Percentiles rank a stretch among this genome's conserved stretches.
Evolutionary conservation across 2,329 filamentous ascomycete genomes (phyloP).

Genomic region (Aureobasidium sp.): DNA sequence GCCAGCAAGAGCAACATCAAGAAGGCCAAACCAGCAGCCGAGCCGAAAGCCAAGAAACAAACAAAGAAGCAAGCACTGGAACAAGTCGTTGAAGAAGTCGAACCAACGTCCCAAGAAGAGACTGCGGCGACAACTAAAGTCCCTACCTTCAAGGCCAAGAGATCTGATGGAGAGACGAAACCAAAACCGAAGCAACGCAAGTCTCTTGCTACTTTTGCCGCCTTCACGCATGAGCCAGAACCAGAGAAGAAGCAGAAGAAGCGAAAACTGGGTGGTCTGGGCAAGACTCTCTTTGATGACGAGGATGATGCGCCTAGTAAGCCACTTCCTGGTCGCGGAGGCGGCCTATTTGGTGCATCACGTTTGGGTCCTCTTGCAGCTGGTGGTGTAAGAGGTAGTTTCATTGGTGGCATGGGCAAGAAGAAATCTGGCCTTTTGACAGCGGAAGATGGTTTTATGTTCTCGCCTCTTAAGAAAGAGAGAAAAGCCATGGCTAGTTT

Average conservation of each 20-base stretch:
- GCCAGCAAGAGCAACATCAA: slow-evolving; percentile 37
- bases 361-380: slow-evolving; percentile 27
- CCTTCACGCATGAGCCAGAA: slow-evolving; percentile 28
- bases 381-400: slow-evolving; percentile 21
- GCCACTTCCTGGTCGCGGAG: slow-evolving; percentile 19
- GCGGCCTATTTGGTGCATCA: slow-evolving; percentile 25
- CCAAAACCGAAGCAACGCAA: slow-evolving; percentile 32
- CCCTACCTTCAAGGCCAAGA: slow-evolving; percentile 22
- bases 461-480: slow-evolving; percentile 30
- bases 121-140: slow-evolving; percentile 26
- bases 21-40: slow-evolving; percentile 30
- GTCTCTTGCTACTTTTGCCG: slow-evolving; percentile 39
- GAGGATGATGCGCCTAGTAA: slow-evolving; percentile 29
- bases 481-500: slow-evolving; percentile 16
- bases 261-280: slow-evolving; percentile 31
- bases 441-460: slow-evolving; percentile 31
- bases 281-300: slow-evolving; percentile 34
- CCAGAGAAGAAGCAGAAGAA: slow-evolving; percentile 29
- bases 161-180: slow-evolving; percentile 26
- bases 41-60: slow-evolving; percentile 32
- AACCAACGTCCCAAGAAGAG: slow-evolving; percentile 24
- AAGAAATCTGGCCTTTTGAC: slow-evolving; percentile 25
- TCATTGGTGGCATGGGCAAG: slow-evolving; percentile 15
- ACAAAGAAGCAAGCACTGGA: slow-evolving; percentile 34
- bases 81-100: slow-evolving; percentile 35